A percentile compares a stretch with the other conserved stretches of the same genome.
Evolutionary conservation across 2,329 filamentous ascomycete species (phyloP).

Genomic region (Botrytis aclada): DNA sequence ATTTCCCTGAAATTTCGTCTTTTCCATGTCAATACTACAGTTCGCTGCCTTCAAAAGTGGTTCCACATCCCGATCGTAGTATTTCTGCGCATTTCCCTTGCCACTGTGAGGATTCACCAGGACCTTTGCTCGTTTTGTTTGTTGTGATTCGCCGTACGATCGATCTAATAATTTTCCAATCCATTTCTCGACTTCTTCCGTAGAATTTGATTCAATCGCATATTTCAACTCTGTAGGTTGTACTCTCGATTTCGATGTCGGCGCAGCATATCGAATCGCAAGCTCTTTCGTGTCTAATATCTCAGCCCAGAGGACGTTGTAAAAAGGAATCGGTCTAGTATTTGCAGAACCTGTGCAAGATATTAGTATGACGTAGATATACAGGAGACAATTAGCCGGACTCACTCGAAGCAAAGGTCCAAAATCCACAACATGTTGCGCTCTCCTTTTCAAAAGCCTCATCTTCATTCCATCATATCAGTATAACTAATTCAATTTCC

Average conservation of each 20-base stretch:
- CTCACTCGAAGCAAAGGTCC: conserved; percentile 45
- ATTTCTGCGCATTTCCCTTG: conserved; percentile 69
- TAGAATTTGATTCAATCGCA: conserved; percentile 43
- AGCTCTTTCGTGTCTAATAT: conserved; percentile 54
- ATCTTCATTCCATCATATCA: conserved; percentile 41
- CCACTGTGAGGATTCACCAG: conserved; percentile 90
- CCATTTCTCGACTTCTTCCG: conserved; percentile 48
- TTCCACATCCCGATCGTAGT: conserved; percentile 72
- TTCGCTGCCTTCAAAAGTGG: conserved; percentile 80
- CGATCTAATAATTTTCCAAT: conserved; percentile 60
- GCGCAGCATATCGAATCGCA: conserved; percentile 69
- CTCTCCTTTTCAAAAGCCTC: conserved; percentile 49
- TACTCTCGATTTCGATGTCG: conserved; percentile 56
- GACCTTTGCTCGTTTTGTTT: conserved; percentile 76
- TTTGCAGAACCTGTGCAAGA: conserved; percentile 32
- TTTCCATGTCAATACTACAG: conserved; percentile 71
- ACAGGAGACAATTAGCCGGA: conserved; percentile 15
- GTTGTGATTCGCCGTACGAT: conserved; percentile 68
- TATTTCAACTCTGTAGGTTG: conserved; percentile 61
- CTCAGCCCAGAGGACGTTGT: conserved; percentile 82
- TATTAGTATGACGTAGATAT: conserved; percentile 14
- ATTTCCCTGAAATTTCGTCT: conserved; percentile 70
- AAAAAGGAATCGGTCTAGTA: conserved; percentile 64
- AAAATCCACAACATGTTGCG: conserved; percentile 55
- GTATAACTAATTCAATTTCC: neutral